Base-by-base conservation (phyloP, 208 protist genomes). In the Wallacemonas sp. region DNA sequence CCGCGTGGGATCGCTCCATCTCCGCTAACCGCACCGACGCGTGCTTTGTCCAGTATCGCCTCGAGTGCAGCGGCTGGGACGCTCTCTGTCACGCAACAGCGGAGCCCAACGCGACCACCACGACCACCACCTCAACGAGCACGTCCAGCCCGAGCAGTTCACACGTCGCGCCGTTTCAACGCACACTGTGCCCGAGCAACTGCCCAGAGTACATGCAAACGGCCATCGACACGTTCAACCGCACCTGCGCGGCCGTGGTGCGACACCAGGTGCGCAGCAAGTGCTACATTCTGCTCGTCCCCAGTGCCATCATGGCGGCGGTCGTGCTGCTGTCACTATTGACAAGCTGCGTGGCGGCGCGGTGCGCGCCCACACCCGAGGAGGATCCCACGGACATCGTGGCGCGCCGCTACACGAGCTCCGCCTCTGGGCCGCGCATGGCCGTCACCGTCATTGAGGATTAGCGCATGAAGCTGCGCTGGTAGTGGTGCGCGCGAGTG, bases 31-130 rank as follows among this genome's bases (percentile, higher is more conserved):
- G 6, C 0, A 44, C 44, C 1, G 34, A 38, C 2, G 30, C 70
- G 26, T 76, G 62, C 47, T 8, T 24, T 17, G 36, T 76, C 9
- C 62, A 76, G 44, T 26, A 63, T 38, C 33, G 65, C 4, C 60
- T 70, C 27, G 23, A 70, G 27, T 76, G 70, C 34, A 70, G 48
- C 5, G 70, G 70, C 26, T 76, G 70, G 70, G 60, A 70, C 24
- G 23, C n/a, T 6, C 36, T 41, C 36, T 41, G 36, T 14, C 9
- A 6, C 6, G 9, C 36, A 6, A 34, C 2, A 17, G 9, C 55
- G 21, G 38, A 27, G 6, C 8, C 33, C 9, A 38, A 4, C 16
- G 19, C 55, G 26, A 61, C 24, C 24, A 24, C 21, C 27, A 24
- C 49, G 24, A 34, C 5, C 19, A 24, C 49, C 24, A 6, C 19